phyloP scores from a whole-genome alignment of 2,329 filamentous ascomycete genomes.

The Paracorniculantispora psalliotae region DNA sequence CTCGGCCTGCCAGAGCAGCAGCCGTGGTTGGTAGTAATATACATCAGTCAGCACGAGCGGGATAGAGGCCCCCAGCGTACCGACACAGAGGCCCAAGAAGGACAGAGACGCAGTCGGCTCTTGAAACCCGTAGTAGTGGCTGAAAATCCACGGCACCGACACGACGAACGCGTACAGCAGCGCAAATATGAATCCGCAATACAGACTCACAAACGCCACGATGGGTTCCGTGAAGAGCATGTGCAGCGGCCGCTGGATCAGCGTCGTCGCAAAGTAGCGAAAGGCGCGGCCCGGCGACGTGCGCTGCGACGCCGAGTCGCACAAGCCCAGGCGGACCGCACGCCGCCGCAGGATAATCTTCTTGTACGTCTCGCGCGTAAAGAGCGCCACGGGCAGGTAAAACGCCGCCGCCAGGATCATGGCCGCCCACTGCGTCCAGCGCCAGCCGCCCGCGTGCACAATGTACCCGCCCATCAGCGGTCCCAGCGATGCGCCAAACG shows the following conservation, averaged over 20 bases:
- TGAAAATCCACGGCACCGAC: conserved; percentile 63
- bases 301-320: conserved; percentile 22
- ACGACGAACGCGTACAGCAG: conserved; percentile 57
- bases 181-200: conserved; percentile 58
- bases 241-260: conserved; percentile 60
- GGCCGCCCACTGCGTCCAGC: conserved; percentile 44
- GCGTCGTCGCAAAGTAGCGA: conserved; percentile 32
- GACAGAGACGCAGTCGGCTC: conserved; percentile 57
- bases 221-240: conserved; percentile 68
- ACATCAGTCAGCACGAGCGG: conserved; percentile 44
- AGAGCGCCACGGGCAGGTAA: conserved; percentile 49
- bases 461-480: conserved; percentile 66
- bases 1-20: conserved; percentile 42
- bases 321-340: conserved; percentile 33
- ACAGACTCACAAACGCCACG: conserved; percentile 59
- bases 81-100: conserved; percentile 64
- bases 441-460: conserved; percentile 59
- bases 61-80: conserved; percentile 50
- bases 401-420: conserved; percentile 42
- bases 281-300: conserved; percentile 22
- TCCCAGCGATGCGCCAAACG: conserved; percentile 58
- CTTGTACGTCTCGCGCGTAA: conserved; percentile 59
- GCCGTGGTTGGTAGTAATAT: conserved; percentile 48
- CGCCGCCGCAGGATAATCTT: conserved; percentile 48
- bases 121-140: conserved; percentile 53